phyloP scores from a whole-genome alignment of 1,284 basidiomycete species.

The Prillingera fragicola region DNA sequence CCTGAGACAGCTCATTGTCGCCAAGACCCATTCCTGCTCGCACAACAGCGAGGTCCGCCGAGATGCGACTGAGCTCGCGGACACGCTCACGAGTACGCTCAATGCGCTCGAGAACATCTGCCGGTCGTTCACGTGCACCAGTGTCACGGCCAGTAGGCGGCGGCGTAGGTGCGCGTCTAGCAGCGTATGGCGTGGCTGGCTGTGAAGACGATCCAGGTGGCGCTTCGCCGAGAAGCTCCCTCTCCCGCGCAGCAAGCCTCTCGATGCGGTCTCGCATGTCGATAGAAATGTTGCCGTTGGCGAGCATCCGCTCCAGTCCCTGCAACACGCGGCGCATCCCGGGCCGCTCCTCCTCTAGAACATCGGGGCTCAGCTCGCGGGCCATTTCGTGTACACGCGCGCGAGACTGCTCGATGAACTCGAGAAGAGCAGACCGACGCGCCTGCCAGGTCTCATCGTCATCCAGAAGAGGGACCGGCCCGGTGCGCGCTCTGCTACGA shows the following conservation, averaged over 20 bases:
- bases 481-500: no score
- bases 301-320: conserved; percentile 9
- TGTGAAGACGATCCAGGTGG: neutral
- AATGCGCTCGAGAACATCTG: conserved; percentile 5
- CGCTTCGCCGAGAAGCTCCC: conserved; percentile 3
- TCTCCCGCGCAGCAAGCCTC: conserved; percentile 4
- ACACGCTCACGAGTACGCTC: conserved; percentile 5
- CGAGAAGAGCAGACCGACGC: neutral
- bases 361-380: neutral
- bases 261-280: conserved; percentile 8
- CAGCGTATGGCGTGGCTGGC: neutral
- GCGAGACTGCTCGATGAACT: conserved; percentile 7
- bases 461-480: no score
- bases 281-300: neutral
- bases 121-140: no score
- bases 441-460: neutral
- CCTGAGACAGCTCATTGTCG: neutral
- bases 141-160: no score
- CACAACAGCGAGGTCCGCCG: conserved; percentile 4
- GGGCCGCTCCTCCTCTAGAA: conserved; percentile 1
- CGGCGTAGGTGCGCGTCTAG: no score
- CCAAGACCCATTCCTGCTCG: conserved; percentile 3
- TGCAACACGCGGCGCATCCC: conserved; percentile 6
- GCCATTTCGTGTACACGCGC: conserved; percentile 3
- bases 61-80: conserved; percentile 5